Evolutionary conservation across 306 rosid genomes (phyloP).

Genomic region (Prunus dulcis): DNA sequence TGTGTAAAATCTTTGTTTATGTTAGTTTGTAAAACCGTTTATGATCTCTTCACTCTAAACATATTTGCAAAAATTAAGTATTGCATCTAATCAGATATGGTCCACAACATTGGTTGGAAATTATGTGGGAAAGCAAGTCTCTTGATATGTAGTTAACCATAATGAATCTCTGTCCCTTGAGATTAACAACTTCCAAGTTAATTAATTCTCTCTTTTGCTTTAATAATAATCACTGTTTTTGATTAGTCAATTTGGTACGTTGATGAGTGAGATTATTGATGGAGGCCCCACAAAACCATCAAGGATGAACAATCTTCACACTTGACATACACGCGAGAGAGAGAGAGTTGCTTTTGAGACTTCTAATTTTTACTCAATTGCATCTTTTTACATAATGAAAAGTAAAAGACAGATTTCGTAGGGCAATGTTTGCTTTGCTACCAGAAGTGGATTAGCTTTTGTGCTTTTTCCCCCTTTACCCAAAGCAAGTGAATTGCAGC

Average conservation of each 20-base stretch:
- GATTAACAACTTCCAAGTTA: neutral
- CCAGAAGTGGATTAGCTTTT: slow-evolving; percentile 18
- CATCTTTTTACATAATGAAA: slow-evolving; percentile 27
- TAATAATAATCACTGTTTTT: neutral
- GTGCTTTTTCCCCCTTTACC: slow-evolving; percentile 1
- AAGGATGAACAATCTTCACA: slow-evolving; percentile 11
- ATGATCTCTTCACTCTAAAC: too few relatives aligned
- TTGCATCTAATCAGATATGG: too few relatives aligned
- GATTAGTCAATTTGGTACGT: slow-evolving; percentile 13
- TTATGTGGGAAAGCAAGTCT: neutral
- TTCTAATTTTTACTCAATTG: slow-evolving; percentile 20
- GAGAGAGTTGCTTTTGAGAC: neutral
- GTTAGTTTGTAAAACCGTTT: too few relatives aligned
- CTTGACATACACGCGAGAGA: slow-evolving; percentile 28
- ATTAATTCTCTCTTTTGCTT: neutral
- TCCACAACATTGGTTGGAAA: too few relatives aligned
- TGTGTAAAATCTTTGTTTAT: too few relatives aligned
- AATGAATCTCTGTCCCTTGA: neutral
- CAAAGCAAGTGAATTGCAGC: slow-evolving; percentile 21
- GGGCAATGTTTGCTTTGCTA: slow-evolving; percentile 28
- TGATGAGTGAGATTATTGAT: slow-evolving; percentile 2
- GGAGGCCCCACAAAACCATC: slow-evolving; percentile 31
- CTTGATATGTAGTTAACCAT: slow-evolving; percentile 11
- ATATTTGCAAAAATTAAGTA: too few relatives aligned
- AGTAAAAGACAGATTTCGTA: slow-evolving; percentile 34